phyloP scores from a whole-genome alignment of 179 eudicot species.

The Dionaea muscipula region DNA sequence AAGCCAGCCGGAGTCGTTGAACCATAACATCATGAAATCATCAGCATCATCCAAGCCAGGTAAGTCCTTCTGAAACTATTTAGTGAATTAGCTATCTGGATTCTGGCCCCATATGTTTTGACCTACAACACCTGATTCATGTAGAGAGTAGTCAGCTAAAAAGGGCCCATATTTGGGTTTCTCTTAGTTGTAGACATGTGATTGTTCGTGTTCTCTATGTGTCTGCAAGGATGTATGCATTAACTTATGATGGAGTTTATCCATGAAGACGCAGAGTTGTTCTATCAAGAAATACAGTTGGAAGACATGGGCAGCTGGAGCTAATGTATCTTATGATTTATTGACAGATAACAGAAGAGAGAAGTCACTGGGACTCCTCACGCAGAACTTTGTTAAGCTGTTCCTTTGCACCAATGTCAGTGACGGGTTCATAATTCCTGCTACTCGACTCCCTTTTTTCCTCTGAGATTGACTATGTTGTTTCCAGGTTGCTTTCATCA shows the following conservation, averaged over 20 bases:
- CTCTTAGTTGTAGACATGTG: too few relatives aligned
- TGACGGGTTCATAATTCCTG: background rate
- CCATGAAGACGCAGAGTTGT: too few relatives aligned
- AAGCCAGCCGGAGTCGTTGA: constrained; percentile 9
- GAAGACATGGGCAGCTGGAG: background rate
- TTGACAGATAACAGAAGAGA: constrained; percentile 72
- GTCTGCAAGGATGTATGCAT: too few relatives aligned
- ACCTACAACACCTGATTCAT: too few relatives aligned
- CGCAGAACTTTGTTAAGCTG: constrained; percentile 85
- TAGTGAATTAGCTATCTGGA: background rate
- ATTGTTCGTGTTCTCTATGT: too few relatives aligned
- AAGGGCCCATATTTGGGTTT: too few relatives aligned
- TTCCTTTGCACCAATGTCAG: constrained; percentile 76
- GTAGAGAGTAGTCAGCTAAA: too few relatives aligned
- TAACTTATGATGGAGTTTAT: too few relatives aligned
- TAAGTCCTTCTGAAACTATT: constrained; percentile 11
- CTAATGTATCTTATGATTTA: background rate
- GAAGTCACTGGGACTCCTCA: constrained; percentile 80
- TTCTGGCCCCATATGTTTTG: too few relatives aligned
- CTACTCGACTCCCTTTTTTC: background rate
- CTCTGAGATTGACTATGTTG: background rate
- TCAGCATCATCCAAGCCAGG: constrained; percentile 49
- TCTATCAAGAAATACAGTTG: background rate
- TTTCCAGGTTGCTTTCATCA: constrained; percentile 52
- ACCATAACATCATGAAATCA: constrained; percentile 17